Conservation (phyloP, 176 grass and related monocot genomes). For the Oropetium thomaeum region DNA sequence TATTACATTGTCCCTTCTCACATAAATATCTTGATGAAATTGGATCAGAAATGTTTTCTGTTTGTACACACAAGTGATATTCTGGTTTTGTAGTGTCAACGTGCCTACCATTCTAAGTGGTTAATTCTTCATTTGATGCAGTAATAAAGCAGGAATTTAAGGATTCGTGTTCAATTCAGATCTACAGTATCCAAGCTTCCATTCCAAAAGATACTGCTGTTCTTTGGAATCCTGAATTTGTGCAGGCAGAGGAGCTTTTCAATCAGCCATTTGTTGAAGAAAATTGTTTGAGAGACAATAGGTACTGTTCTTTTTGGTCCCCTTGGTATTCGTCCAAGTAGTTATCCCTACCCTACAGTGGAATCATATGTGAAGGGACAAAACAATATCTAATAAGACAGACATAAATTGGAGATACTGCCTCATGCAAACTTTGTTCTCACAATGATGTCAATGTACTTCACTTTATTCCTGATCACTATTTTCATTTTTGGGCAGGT, state of each 20-base stretch:
- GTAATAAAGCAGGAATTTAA: slow-evolving; percentile 62
- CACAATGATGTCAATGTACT: slow-evolving; percentile 4
- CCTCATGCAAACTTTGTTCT: not conserved
- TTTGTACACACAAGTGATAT: not conserved
- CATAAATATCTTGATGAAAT: not conserved
- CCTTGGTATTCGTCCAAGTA: not conserved
- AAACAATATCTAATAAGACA: not conserved
- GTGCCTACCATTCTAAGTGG: not conserved
- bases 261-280: slow-evolving; percentile 59
- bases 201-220: slow-evolving; percentile 86
- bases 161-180: slow-evolving; percentile 77
- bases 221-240: slow-evolving; percentile 96
- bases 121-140: slow-evolving; percentile 35
- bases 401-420: not conserved
- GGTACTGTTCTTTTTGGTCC: slow-evolving; percentile 34
- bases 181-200: slow-evolving; percentile 86
- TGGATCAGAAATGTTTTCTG: not conserved
- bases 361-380: not conserved
- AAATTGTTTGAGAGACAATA: slow-evolving; percentile 98
- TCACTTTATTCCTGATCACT: not conserved
- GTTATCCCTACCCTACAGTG: not conserved
- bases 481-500: slow-evolving; percentile 54
- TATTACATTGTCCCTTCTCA: not conserved
- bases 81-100: not conserved
- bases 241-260: slow-evolving; percentile 91